Evolutionary conservation across 495 filamentous ascomycete genomes (phyloP).

Genomic region (Hypoxylon fragiforme): DNA sequence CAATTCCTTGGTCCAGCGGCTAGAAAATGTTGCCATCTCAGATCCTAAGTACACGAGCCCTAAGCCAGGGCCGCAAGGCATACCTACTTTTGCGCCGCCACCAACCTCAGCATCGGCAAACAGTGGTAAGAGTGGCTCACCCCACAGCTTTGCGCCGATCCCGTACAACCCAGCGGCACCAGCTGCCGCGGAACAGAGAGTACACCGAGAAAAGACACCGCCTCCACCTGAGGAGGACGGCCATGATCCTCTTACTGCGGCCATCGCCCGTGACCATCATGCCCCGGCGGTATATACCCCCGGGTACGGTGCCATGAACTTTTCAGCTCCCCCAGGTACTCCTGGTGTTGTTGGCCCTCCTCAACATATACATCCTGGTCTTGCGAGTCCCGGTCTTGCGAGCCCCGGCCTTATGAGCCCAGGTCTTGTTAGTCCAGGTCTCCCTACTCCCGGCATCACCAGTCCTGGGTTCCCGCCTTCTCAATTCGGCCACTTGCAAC

Average conservation of each 20-base stretch:
- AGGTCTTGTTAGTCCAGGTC: slow-evolving; percentile 43
- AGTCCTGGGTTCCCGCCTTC: slow-evolving; percentile 44
- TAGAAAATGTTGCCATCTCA: slow-evolving; percentile 77
- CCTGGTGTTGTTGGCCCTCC: slow-evolving; percentile 46
- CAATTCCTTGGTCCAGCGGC: slow-evolving; percentile 80
- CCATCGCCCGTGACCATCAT: slow-evolving; percentile 68
- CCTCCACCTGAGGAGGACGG: slow-evolving; percentile 72
- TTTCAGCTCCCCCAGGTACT: slow-evolving; percentile 40
- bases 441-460: slow-evolving; percentile 44
- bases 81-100: slow-evolving; percentile 45
- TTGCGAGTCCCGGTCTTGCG: slow-evolving; percentile 16
- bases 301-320: slow-evolving; percentile 40
- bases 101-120: slow-evolving; percentile 41
- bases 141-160: slow-evolving; percentile 65
- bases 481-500: slow-evolving; percentile 41
- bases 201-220: slow-evolving; percentile 86
- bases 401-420: slow-evolving; percentile 20
- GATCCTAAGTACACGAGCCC: slow-evolving; percentile 51
- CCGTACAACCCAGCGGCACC: slow-evolving; percentile 92
- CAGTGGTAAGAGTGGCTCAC: slow-evolving; percentile 43
- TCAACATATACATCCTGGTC: slow-evolving; percentile 28
- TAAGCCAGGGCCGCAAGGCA: slow-evolving; percentile 41
- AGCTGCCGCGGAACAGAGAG: slow-evolving; percentile 78
- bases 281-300: slow-evolving; percentile 50
- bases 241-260: slow-evolving; percentile 72